Conservation (phyloP, 768 basidiomycete genomes). For the Gymnopilus dilepis region DNA sequence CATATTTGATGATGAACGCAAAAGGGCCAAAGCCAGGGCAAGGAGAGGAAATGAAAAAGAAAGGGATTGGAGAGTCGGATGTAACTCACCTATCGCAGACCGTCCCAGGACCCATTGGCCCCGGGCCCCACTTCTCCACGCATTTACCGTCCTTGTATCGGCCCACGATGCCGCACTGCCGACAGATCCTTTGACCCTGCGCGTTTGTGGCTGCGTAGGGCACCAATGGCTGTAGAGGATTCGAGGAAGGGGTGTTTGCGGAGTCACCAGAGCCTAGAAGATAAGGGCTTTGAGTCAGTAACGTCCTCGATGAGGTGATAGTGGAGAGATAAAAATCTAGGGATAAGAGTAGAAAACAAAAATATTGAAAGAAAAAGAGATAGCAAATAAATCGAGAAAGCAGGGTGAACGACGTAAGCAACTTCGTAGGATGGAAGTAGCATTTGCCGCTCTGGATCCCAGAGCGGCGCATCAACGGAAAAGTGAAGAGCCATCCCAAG, state of each 20-base stretch:
- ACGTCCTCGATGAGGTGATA: neutral
- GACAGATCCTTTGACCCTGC: constrained; percentile 75
- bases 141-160: constrained; percentile 86
- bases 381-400: neutral
- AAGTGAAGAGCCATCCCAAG: no score
- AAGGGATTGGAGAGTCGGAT: constrained; percentile 5
- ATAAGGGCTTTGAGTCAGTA: neutral
- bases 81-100: constrained; percentile 73
- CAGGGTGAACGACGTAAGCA: no score
- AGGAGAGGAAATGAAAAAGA: neutral
- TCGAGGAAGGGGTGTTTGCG: constrained; percentile 1
- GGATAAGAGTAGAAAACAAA: constrained; percentile 2
- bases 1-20: no score
- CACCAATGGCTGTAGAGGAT: constrained; percentile 20
- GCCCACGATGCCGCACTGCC: constrained; percentile 75
- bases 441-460: no score
- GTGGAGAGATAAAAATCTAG: constrained; percentile 1
- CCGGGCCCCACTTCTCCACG: constrained; percentile 89
- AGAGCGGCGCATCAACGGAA: no score
- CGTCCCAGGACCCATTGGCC: constrained; percentile 82
- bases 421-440: no score
- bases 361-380: neutral
- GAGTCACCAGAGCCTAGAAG: neutral
- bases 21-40: neutral
- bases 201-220: constrained; percentile 56